A percentile compares a stretch with the other conserved stretches of the same genome.
phyloP scores from a whole-genome alignment of 148 eudicot species.

The Oxyria digyna region DNA sequence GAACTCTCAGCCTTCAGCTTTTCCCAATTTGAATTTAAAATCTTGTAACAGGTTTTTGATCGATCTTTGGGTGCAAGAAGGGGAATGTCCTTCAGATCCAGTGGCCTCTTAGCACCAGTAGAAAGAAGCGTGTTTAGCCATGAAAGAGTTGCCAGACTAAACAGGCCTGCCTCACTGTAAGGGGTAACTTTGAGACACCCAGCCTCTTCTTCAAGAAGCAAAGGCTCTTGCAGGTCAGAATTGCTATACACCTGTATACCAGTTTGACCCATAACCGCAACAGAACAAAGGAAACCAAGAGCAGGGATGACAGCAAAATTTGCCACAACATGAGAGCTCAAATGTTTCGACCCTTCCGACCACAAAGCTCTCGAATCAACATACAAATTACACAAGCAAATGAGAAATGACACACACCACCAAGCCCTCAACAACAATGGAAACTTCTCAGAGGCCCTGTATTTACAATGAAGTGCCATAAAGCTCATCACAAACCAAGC shows the following conservation, averaged over 20 bases:
- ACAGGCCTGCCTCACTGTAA: conserved; percentile 69
- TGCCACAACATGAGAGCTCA: conserved; percentile 55
- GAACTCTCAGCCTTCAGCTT: conserved; percentile 53
- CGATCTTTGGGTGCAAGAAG: conserved; percentile 83
- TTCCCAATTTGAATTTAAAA: conserved; percentile 69
- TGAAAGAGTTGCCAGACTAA: conserved; percentile 78
- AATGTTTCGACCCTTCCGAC: conserved; percentile 39
- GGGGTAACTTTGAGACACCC: conserved; percentile 85
- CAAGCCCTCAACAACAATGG: conserved; percentile 66
- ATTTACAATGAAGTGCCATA: conserved; percentile 54
- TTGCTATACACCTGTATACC: conserved; percentile 49
- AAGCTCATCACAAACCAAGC: conserved; percentile 87
- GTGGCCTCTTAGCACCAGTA: conserved; percentile 79
- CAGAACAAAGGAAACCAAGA: conserved; percentile 64
- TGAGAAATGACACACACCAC: conserved; percentile 71
- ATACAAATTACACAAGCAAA: conserved; percentile 53
- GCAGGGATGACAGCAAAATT: conserved; percentile 57
- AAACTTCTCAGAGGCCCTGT: conserved; percentile 46
- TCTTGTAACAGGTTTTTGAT: conserved; percentile 64
- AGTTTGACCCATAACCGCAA: conserved; percentile 58
- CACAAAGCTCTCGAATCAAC: conserved; percentile 48
- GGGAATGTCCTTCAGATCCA: conserved; percentile 82
- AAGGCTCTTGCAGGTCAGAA: conserved; percentile 81
- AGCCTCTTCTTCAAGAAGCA: conserved; percentile 71
- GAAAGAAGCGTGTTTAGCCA: conserved; percentile 90